Base-by-base conservation (phyloP, 2,329 filamentous ascomycete species). In the Ceratocystis variospora region DNA sequence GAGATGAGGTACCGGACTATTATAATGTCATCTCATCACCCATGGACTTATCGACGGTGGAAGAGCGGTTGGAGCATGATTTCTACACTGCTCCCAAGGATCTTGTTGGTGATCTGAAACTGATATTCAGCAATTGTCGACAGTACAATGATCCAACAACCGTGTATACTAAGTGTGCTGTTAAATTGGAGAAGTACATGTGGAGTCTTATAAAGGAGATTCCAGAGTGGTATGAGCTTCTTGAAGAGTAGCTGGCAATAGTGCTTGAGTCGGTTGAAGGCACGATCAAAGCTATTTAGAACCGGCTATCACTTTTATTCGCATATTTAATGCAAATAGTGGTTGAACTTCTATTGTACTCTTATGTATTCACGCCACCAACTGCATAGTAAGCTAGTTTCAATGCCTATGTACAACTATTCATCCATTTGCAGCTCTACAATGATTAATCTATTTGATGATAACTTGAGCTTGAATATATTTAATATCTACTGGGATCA, bases 21-120 rank as follows among this genome's bases (percentile, higher is more conserved):
- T 97, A 97, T 79, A 90, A 96, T 68, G 92, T 97, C 68, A 99
- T 99, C 79, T 92, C 92, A 73, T 89, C 96, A 75, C 94, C 94
- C 45, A 99, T 99, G 94, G 94, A 96, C 73, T 80, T 96, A 61
- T 87, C 84, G 61, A 96, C 92, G 22, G 97, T 99, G 93, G 94
- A 97, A 76, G 86, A 85, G 71, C 96, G 96, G 76, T 87, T 96
- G 69, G 92, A 97, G 73, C 90, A 90, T 48, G 94, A 97, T 76
- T 84, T 93, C 72, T 99, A 99, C 73, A 83, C 86, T 17, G 91
- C 85, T 0, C 93, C 94, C 0, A 91, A 97, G 73, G 94, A 97
- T 72, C 96, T 99, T 71, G 86, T 93, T 77, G 84, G 82, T 69
- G 94, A 99, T 74, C 89, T 92, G 8, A 87, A 86, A 73, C 83